Evolutionary conservation across 148 eudicot species (phyloP).

Genomic region (Pouteria glomerata): DNA sequence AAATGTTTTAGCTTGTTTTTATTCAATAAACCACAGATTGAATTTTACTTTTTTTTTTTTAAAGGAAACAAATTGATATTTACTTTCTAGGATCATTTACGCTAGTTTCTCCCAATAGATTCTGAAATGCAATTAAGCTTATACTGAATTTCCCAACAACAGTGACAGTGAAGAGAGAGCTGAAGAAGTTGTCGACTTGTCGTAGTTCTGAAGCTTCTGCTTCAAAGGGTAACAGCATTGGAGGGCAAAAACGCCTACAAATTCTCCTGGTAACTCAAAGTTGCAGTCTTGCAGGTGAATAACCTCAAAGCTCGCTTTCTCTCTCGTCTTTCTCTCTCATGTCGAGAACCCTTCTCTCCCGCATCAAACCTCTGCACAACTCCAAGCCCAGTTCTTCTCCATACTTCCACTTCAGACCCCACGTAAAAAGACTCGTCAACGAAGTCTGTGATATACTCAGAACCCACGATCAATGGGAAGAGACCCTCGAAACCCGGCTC

Average conservation of each 20-base stretch:
- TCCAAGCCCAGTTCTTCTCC: constrained; percentile 33
- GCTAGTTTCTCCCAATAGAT: too few species aligned
- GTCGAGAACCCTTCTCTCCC: constrained; percentile 67
- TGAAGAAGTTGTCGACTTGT: too few species aligned
- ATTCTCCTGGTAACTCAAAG: neutral
- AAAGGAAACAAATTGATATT: too few species aligned
- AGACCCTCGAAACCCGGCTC: constrained; percentile 51
- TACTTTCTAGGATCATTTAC: too few species aligned
- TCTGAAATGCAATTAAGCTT: too few species aligned
- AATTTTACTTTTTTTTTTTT: too few species aligned
- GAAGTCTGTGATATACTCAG: constrained; percentile 49
- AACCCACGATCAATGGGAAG: constrained; percentile 61
- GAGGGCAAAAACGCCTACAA: neutral
- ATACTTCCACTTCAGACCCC: constrained; percentile 26
- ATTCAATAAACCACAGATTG: too few species aligned
- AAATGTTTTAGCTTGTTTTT: too few species aligned
- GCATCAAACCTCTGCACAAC: constrained; percentile 61
- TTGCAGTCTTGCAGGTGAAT: neutral
- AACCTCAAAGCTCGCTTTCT: neutral
- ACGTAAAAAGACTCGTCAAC: constrained; percentile 35
- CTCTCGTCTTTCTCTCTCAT: constrained; percentile 21
- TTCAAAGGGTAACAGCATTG: neutral
- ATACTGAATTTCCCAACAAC: too few species aligned
- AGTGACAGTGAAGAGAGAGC: too few species aligned
- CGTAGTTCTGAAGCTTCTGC: too few species aligned